Evolutionary conservation across 139 green algal species (phyloP), one percentile per base, ranked within the genome.

Genomic region (Chlorella sp.): DNA sequence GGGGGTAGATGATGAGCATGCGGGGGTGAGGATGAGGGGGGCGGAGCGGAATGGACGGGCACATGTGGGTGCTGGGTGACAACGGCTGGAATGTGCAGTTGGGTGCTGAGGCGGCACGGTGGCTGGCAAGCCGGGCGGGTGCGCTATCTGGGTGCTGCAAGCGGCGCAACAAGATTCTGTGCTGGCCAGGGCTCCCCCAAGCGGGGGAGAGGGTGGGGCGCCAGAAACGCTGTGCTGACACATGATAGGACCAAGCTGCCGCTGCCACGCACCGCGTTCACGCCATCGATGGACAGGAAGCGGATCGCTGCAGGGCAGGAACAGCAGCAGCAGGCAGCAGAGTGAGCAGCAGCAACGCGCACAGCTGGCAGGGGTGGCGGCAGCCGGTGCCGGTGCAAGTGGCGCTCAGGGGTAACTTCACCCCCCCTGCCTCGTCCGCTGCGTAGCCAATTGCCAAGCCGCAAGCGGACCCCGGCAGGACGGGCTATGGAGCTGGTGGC

Each of bases 241-340:
- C 48, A 5, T 57, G 48, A 5, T 57, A 9, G 48, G 9, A 16
- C 48, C 48, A 5, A 16, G 16, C 61, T 32, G 7, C 26, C n/a
- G 26, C 68, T 15, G 39, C 42, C 22, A 78, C 83, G 68, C 37
- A 96, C 93, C 86, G 89, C 91, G 92, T 96, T 95, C 42, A 96
- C 94, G 81, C 88, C 93, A 84, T 96, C 94, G 36, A 96, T 96
- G 76, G 93, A 84, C 77, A 96, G 92, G 88, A 98, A 98, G 82
- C 96, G 95, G 88, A 98, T 96, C 84, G 95, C 90, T 93, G 91
- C 91, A 92, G 64, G 28, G 3, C 0, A n/a, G 80, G 37, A 32
- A 22, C 37, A 21, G 69, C 19, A 89, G 42, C 64, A 36, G 19
- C 53, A 48, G 2, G 30, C 18, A 21, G 42, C 28, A 26, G 0